Conservation (phyloP, 208 protist genomes). For the Naegleria gruberi region DNA sequence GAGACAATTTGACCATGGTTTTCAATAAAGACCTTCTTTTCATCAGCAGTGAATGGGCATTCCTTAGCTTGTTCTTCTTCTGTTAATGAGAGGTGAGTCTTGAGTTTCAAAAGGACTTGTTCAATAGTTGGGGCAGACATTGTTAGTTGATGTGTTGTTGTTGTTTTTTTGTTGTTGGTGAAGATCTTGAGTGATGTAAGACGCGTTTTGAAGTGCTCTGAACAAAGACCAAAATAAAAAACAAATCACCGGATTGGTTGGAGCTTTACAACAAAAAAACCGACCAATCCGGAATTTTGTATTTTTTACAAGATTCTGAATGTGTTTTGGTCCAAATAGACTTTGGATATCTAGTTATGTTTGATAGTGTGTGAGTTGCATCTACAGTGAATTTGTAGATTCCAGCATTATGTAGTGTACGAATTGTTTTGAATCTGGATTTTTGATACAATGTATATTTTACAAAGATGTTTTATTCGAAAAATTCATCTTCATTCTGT, state of each 20-base stretch:
- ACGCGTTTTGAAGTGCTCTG: not conserved
- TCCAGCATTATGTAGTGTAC: too few species aligned
- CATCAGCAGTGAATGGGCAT: not conserved
- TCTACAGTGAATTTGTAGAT: too few species aligned
- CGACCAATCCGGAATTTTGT: too few species aligned
- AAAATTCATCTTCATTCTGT: too few species aligned
- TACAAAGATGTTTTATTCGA: too few species aligned
- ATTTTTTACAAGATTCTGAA: too few species aligned
- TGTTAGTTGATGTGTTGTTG: not conserved
- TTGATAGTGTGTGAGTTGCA: too few species aligned
- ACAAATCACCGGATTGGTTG: not conserved
- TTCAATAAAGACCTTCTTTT: slow-evolving; percentile 1
- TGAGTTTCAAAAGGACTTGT: not conserved
- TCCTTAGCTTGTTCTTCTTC: not conserved
- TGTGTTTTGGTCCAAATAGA: too few species aligned
- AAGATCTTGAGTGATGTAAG: not conserved
- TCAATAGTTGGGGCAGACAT: not conserved
- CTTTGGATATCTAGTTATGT: too few species aligned
- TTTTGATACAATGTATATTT: too few species aligned
- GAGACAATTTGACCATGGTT: not conserved
- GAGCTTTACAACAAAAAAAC: too few species aligned
- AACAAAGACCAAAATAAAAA: not conserved
- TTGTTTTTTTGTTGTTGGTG: not conserved
- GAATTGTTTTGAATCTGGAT: too few species aligned
- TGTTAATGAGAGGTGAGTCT: not conserved